These are phyloP conservation scores for Carallia brachiata DNA, from an alignment of 345 rosid species.

Conservation along the genomic window DNA sequence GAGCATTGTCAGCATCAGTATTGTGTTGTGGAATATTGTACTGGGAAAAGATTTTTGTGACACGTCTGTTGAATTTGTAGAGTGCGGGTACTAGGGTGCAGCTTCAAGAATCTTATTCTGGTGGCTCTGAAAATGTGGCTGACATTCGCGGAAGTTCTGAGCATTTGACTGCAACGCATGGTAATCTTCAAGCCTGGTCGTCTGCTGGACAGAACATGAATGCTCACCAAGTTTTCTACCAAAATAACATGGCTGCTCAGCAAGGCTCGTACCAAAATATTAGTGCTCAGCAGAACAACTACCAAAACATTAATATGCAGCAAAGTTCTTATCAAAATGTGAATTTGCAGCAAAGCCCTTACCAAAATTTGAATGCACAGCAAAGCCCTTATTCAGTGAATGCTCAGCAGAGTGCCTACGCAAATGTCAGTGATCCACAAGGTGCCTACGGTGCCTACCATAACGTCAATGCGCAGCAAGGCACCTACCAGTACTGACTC, in stretches of 20 bases:
- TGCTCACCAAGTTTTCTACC: conserved; percentile 25
- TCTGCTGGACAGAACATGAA: conserved; percentile 32
- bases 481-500: conserved; percentile 3
- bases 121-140: conserved; percentile 22
- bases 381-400: conserved; percentile 21
- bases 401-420: conserved; percentile 26
- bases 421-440: conserved; percentile 14
- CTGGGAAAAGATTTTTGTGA: background rate
- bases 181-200: conserved; percentile 20
- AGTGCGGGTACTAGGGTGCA: conserved; percentile 34
- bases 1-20: background rate
- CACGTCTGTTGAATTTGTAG: conserved; percentile 12
- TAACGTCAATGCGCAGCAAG: conserved; percentile 8
- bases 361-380: conserved; percentile 15
- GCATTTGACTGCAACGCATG: conserved; percentile 23
- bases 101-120: conserved; percentile 31
- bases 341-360: conserved; percentile 22
- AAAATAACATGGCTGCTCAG: conserved; percentile 3
- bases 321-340: conserved; percentile 12
- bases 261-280: conserved; percentile 2
- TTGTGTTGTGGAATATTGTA: background rate
- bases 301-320: conserved; percentile 4
- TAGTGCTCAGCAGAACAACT: conserved; percentile 14
- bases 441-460: conserved; percentile 27
- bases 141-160: conserved; percentile 30